Base-by-base conservation (phyloP, 1,284 basidiomycete genomes). In the Stereum hirsutum region DNA sequence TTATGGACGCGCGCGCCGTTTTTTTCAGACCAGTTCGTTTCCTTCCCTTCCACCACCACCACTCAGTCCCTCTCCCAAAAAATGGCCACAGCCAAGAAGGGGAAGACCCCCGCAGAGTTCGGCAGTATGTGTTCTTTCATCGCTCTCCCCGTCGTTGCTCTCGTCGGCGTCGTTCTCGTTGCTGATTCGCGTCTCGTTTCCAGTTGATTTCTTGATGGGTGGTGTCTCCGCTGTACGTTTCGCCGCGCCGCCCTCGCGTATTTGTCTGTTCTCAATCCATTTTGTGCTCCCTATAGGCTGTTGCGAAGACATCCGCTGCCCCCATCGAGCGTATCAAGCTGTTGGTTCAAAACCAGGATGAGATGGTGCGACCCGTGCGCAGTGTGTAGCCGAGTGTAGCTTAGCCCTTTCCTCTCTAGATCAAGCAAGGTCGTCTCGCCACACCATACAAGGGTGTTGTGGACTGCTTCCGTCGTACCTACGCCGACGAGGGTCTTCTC, bases 291-390 rank as follows among this genome's bases (percentile, higher is more conserved):
- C 26, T 57, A 0, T 49, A 89, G 86, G 93, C 94, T 55, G 90
- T 97, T 66, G 87, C 94, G 47, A 98, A 98, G 81, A 97, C 94
- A 52, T 89, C 87, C 55, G 94, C 94, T 58, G 94, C 94, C 51
- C 94, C 95, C 72, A 97, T 98, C 62, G 94, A 98, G 81, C 92
- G 94, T 66, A 94, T 98, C 72, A 98, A 92, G 83, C 82, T 97
- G 61, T 74, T 97, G 63, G 89, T 97, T 55, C 93, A 97, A 72
- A 97, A 97, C 75, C 93, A 97, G 74, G 87, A 89, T 78, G 87
- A 89, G 72, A 90, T 90, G 87, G 85, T 83, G 24, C 15, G 69
- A 44, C 41, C 36, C 43, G 40, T 40, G 24, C 21, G 20, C 34
- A 11, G 37, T 17, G 35, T 32, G 48, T 41, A 32, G n/a, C n/a